A percentile compares a stretch with the other conserved stretches of the same genome.
These are phyloP conservation scores for Ophiognomonia clavigignenti-juglandacearum DNA, from an alignment of 2,329 filamentous ascomycete species.

Conservation along the genomic window DNA sequence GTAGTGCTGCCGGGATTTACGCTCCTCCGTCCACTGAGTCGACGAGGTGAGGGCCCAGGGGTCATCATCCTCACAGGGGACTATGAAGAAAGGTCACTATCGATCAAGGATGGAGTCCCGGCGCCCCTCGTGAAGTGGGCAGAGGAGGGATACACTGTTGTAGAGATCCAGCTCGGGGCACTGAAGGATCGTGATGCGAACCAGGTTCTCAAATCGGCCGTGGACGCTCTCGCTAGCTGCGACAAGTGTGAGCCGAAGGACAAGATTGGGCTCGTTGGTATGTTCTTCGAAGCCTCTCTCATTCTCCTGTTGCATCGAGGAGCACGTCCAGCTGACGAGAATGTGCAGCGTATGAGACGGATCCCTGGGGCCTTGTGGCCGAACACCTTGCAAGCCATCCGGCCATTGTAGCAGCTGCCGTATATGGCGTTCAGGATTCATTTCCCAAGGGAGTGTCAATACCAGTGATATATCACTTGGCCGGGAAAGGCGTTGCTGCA, in stretches of 20 bases:
- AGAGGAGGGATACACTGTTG: conserved; percentile 16
- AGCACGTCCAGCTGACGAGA: neutral
- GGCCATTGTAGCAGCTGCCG: conserved; percentile 8
- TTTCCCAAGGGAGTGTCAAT: conserved; percentile 2
- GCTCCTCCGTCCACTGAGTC: conserved; percentile 21
- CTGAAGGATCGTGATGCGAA: neutral
- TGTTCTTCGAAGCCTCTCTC: neutral
- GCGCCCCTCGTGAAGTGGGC: conserved; percentile 15
- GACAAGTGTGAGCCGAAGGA: conserved; percentile 16
- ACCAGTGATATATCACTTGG: conserved; percentile 12
- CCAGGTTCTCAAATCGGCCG: conserved; percentile 1
- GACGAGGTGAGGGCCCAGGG: conserved; percentile 23
- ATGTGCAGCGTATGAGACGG: conserved; percentile 11
- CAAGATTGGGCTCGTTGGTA: conserved; percentile 14
- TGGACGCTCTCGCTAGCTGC: conserved; percentile 5
- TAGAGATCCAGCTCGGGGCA: conserved; percentile 12
- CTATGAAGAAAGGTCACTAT: conserved; percentile 11
- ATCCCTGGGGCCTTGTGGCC: conserved; percentile 8
- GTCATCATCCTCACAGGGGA: conserved; percentile 20
- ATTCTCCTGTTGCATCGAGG: too few relatives aligned
- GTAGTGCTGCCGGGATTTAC: conserved; percentile 7
- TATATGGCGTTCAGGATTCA: conserved; percentile 4
- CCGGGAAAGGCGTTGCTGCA: conserved; percentile 2
- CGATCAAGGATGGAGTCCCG: conserved; percentile 10
- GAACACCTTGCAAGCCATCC: conserved; percentile 1